phyloP scores from a whole-genome alignment of 2,329 filamentous ascomycete species.

The Alternaria angustiovoidea region DNA sequence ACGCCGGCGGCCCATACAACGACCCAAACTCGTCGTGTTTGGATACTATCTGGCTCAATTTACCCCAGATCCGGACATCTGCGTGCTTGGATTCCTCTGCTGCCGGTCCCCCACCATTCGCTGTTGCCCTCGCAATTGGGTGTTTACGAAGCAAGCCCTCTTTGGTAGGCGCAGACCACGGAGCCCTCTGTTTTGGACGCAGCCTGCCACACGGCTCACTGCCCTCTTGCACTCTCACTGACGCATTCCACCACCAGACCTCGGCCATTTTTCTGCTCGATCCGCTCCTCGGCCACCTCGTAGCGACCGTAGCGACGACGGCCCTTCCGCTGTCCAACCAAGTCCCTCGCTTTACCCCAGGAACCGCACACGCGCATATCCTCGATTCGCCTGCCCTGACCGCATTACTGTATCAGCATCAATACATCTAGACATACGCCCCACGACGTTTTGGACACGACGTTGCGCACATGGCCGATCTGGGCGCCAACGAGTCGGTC shows the following conservation, averaged over 20 bases:
- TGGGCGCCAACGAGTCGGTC: conserved; percentile 60
- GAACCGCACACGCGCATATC: conserved; percentile 1
- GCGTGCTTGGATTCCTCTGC: not conserved
- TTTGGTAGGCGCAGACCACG: conserved; percentile 12
- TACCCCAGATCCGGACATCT: not conserved
- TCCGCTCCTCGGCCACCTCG: conserved; percentile 9
- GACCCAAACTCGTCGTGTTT: not conserved
- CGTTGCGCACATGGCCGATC: conserved; percentile 22
- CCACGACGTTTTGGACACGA: not conserved
- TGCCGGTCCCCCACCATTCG: conserved; percentile 15
- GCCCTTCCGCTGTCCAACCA: conserved; percentile 9
- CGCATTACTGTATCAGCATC: not conserved
- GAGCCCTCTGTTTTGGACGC: not conserved
- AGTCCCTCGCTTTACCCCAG: conserved; percentile 8
- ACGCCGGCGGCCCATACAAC: conserved; percentile 1
- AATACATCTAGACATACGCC: not conserved
- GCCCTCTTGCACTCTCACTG: not conserved
- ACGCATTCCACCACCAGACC: conserved; percentile 1
- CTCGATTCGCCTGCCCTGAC: not conserved
- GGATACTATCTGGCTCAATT: not conserved
- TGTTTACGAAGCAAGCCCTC: conserved; percentile 28
- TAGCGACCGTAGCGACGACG: conserved; percentile 9
- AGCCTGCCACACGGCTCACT: not conserved
- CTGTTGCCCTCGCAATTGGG: conserved; percentile 27
- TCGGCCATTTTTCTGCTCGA: conserved; percentile 3